Percentiles rank a stretch among this genome's conserved stretches.
Evolutionary conservation across 768 basidiomycete species (phyloP).

Genomic region (Agrocybe praecox): DNA sequence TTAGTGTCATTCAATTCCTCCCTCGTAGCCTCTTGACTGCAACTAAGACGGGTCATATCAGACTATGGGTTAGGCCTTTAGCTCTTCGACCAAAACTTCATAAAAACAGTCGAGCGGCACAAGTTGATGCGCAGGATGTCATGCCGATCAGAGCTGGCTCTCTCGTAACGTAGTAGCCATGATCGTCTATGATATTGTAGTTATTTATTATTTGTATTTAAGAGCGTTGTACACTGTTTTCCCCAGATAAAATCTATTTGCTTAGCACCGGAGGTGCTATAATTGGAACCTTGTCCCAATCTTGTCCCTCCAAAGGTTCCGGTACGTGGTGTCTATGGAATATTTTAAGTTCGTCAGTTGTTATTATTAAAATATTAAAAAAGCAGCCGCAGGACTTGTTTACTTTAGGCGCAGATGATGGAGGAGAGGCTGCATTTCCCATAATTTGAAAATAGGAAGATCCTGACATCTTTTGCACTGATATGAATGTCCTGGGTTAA

Average conservation of each 20-base stretch:
- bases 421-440: conserved; percentile 17
- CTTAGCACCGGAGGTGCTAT: conserved; percentile 7
- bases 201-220: not conserved
- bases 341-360: not conserved
- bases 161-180: not conserved
- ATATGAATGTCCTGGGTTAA: conserved; percentile 21
- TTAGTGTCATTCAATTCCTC: conserved; percentile 77
- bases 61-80: conserved; percentile 83
- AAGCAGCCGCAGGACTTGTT: no score
- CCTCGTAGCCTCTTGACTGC: conserved; percentile 77
- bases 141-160: conserved; percentile 20
- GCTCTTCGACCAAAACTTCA: conserved; percentile 40
- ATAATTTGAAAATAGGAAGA: conserved; percentile 19
- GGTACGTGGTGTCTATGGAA: conserved; percentile 16
- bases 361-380: not conserved
- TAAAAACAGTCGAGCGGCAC: conserved; percentile 24
- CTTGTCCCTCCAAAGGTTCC: conserved; percentile 14
- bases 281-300: conserved; percentile 18
- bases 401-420: conserved; percentile 19
- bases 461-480: conserved; percentile 19
- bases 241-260: not conserved
- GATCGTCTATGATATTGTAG: not conserved
- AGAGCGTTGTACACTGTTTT: not conserved
- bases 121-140: conserved; percentile 26
- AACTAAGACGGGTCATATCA: conserved; percentile 77